These are phyloP conservation scores for Sonneratia alba DNA, from an alignment of 345 rosid species.

Conservation along the genomic window DNA sequence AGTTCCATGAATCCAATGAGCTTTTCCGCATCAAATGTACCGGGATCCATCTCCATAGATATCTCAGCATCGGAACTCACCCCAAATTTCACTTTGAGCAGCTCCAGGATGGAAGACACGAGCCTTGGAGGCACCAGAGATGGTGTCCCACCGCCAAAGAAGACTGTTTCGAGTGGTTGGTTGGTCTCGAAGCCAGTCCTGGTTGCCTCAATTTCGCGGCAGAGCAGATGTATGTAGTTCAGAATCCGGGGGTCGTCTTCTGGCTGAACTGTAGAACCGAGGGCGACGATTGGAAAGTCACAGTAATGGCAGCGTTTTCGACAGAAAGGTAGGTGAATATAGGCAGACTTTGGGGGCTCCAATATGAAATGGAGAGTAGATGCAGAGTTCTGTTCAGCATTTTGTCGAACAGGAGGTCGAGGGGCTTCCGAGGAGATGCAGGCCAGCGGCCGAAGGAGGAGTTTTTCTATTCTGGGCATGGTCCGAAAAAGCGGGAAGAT, in stretches of 20 bases:
- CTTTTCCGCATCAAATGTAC: conserved; percentile 60
- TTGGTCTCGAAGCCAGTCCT: conserved; percentile 22
- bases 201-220: conserved; percentile 52
- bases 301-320: conserved; percentile 94
- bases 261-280: conserved; percentile 43
- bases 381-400: conserved; percentile 45
- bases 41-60: conserved; percentile 98
- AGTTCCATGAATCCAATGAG: conserved; percentile 42
- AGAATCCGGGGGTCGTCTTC: conserved; percentile 60
- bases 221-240: conserved; percentile 42
- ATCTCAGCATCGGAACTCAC: conserved; percentile 53
- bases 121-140: conserved; percentile 77
- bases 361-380: conserved; percentile 16
- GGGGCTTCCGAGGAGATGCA: conserved; percentile 13
- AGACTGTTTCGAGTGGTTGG: conserved; percentile 53
- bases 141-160: conserved; percentile 96
- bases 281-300: conserved; percentile 84
- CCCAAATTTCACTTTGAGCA: conserved; percentile 53
- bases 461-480: conserved; percentile 23
- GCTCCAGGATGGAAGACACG: conserved; percentile 50
- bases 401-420: conserved; percentile 51
- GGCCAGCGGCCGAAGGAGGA: conserved; percentile 9
- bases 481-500: conserved; percentile 37
- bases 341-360: conserved; percentile 61
- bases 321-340: conserved; percentile 88